Percentiles rank a stretch among this genome's conserved stretches.
These are phyloP conservation scores for Voacanga thouarsii DNA, from an alignment of 257 asterid genomes.

Conservation along the genomic window DNA sequence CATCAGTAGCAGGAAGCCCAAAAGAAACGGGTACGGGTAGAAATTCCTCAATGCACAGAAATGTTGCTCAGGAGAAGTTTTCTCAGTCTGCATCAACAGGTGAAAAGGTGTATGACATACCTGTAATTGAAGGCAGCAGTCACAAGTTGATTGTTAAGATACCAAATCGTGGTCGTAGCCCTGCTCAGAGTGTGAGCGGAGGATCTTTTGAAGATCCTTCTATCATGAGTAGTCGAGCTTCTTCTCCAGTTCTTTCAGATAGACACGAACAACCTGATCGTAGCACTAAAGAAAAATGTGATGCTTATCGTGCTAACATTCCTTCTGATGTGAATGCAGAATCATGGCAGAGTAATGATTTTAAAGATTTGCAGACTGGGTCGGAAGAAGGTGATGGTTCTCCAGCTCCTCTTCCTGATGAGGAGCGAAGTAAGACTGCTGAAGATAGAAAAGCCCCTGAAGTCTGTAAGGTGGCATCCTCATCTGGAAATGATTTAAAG, in stretches of 20 bases:
- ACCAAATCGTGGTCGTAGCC: conserved; percentile 61
- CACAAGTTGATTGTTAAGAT: conserved; percentile 81
- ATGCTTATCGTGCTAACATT: conserved; percentile 31
- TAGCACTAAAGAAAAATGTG: conserved; percentile 42
- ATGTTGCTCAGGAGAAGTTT: conserved; percentile 43
- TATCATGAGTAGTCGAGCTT: conserved; percentile 45
- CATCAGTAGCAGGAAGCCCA: conserved; percentile 44
- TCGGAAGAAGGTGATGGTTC: conserved; percentile 52
- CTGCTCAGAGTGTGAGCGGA: conserved; percentile 53
- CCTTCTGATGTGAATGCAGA: conserved; percentile 42
- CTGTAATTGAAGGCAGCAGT: conserved; percentile 40
- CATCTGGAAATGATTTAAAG: conserved; percentile 36
- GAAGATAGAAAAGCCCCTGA: conserved; percentile 36
- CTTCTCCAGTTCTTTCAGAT: conserved; percentile 51
- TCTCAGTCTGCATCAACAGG: conserved; percentile 37
- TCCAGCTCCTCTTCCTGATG: conserved; percentile 41
- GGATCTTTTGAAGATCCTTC: conserved; percentile 54
- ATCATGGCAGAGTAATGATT: conserved; percentile 47
- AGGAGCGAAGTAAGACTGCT: conserved; percentile 44
- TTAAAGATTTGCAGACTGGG: conserved; percentile 44
- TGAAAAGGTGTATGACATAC: conserved; percentile 52
- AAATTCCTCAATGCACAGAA: conserved; percentile 41
- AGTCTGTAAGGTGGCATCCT: conserved; percentile 27
- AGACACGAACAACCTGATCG: conserved; percentile 39
- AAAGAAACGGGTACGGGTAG: conserved; percentile 51